Base-by-base conservation (phyloP, 164 flowering plant species). In the Nelumbo lutea region DNA sequence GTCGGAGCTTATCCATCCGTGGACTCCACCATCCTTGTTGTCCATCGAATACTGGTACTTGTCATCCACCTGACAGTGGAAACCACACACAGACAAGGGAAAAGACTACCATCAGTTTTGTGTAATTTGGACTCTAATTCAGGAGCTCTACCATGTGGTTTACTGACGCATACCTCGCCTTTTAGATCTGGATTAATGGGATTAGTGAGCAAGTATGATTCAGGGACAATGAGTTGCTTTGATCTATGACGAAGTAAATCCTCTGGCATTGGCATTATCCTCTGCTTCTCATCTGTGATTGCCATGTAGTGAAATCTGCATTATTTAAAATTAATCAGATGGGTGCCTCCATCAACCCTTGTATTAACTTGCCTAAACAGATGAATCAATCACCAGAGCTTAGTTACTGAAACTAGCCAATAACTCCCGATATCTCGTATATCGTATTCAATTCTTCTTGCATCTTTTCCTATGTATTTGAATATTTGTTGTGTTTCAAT, bases 241-340 rank as follows among this genome's bases (percentile, higher is more conserved):
- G 87, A 70, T 70, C 84, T 80, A 40, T 15, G 70, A 2, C 78
- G 82, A 52, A 69, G 72, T 42, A 77, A 41, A 75, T 84, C 88
- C 66, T 80, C 79, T 15, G 83, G 84, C 78, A 78, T 76, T 42
- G 88, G 90, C 90, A 86, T 86, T 70, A 80, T 73, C 65, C 83
- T 71, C 68, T 86, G 88, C 65, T 80, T 83, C 42, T 78, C 78
- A 66, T 86, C 88, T 45, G 88, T 66, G 50, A 84, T 80, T 48
- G 90, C 90, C 90, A 86, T 84, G 74, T 86, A 86, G 15, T 83
- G 84, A 61, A 86, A 84, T 75, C 88, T 86, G 55, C 56, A 69
- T 7, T 3, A 42, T 14, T n/a, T 42, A 53, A 9, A 42, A 15
- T 11, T 42, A 13, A 7, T 51, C 50, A 64, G 3, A 14, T 64